phyloP scores from a whole-genome alignment of 495 filamentous ascomycete species.

The Friedmanniomyces endolithicus region DNA sequence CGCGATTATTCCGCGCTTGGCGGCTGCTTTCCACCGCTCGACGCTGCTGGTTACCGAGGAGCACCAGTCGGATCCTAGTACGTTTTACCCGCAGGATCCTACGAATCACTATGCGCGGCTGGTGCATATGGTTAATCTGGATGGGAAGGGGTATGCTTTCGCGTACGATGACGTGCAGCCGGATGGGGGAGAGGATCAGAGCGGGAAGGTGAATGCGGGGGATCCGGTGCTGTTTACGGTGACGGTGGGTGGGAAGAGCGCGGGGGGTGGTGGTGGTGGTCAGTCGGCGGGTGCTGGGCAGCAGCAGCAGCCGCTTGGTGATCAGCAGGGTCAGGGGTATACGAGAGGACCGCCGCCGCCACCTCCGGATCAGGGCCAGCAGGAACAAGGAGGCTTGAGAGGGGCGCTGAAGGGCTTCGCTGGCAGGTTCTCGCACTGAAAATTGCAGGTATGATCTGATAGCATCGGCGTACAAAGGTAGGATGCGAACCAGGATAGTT shows the following conservation, averaged over 20 bases:
- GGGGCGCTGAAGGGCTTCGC: constrained; percentile 11
- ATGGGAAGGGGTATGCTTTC: constrained; percentile 59
- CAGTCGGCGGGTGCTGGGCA: background rate
- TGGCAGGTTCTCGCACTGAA: constrained; percentile 13
- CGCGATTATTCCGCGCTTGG: constrained; percentile 50
- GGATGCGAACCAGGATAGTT: no score
- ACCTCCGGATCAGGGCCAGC: background rate
- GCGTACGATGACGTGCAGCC: constrained; percentile 67
- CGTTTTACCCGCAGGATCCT: constrained; percentile 42
- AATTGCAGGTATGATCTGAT: no score
- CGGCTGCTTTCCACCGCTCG: constrained; percentile 56
- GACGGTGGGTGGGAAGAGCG: constrained; percentile 44
- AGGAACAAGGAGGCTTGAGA: constrained; percentile 3
- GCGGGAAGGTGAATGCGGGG: constrained; percentile 48
- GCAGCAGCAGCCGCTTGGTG: constrained; percentile 1
- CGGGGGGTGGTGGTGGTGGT: background rate
- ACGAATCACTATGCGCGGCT: constrained; percentile 66
- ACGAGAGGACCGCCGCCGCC: constrained; percentile 8
- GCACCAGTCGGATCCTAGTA: constrained; percentile 17
- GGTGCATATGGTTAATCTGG: constrained; percentile 49
- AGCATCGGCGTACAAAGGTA: no score
- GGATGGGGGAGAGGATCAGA: constrained; percentile 44
- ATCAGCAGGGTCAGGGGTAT: background rate
- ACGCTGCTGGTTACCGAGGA: constrained; percentile 38
- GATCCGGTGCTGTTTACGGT: constrained; percentile 48